These are phyloP conservation scores for Coemansia sp. DNA, from an alignment of 192 early-diverging fungal species.

Conservation along the genomic window DNA sequence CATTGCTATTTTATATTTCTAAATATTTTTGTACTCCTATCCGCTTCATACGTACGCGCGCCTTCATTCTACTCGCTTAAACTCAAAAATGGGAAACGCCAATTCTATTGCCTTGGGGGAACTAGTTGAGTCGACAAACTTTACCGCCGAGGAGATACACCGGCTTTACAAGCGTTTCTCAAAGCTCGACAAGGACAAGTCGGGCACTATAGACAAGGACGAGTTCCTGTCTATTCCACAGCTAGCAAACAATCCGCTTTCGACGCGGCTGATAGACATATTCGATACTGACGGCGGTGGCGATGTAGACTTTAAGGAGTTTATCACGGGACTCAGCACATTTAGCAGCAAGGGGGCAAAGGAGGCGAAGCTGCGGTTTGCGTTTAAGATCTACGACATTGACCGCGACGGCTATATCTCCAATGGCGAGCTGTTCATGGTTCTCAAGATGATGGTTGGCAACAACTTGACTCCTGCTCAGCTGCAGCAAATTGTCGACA, in stretches of 20 bases:
- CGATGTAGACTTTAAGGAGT: constrained; percentile 99
- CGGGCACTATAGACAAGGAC: constrained; percentile 95
- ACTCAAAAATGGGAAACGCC: constrained; percentile 44
- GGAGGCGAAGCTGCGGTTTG: constrained; percentile 92
- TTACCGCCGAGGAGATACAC: constrained; percentile 93
- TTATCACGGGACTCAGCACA: constrained; percentile 90
- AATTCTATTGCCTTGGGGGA: constrained; percentile 43
- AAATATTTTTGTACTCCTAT: neutral
- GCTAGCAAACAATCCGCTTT: constrained; percentile 97
- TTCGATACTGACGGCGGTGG: constrained; percentile 98
- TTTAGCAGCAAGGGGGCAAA: constrained; percentile 95
- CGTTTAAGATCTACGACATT: constrained; percentile 99
- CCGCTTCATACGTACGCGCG: neutral
- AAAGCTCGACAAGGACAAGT: constrained; percentile 96
- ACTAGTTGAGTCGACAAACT: constrained; percentile 52
- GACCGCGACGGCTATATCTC: constrained; percentile 98
- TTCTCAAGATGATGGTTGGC: constrained; percentile 99
- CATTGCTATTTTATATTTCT: neutral
- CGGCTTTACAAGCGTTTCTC: constrained; percentile 98
- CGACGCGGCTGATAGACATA: constrained; percentile 91
- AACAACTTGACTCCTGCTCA: constrained; percentile 95
- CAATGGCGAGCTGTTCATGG: constrained; percentile 98
- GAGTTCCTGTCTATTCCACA: constrained; percentile 97
- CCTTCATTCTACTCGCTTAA: neutral
- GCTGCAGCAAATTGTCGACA: constrained; percentile 99